Evolutionary conservation across 1,139 yeast genomes (phyloP).

Genomic region (Yamadazyma pseudoaaseri): DNA sequence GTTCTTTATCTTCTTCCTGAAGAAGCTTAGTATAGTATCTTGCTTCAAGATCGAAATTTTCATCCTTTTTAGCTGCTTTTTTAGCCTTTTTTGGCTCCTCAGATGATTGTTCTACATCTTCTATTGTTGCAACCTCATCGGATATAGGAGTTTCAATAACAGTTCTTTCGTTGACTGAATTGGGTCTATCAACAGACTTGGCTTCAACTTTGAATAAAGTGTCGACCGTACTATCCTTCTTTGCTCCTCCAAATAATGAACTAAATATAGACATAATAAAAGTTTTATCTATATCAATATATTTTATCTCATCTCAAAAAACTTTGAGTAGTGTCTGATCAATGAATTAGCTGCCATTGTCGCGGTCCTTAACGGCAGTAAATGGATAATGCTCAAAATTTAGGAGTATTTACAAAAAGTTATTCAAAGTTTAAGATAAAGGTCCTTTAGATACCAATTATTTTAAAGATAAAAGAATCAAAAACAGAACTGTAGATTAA

Average conservation of each 20-base stretch:
- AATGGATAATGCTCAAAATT: too few relatives aligned
- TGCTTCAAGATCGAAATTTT: slow-evolving; percentile 48
- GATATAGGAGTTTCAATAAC: background rate
- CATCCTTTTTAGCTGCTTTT: slow-evolving; percentile 26
- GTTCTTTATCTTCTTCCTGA: slow-evolving; percentile 17
- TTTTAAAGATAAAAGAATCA: too few relatives aligned
- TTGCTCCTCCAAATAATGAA: slow-evolving; percentile 28
- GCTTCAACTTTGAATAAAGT: slow-evolving; percentile 28
- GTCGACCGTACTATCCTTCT: slow-evolving; percentile 28
- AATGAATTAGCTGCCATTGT: too few relatives aligned
- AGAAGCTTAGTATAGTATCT: slow-evolving; percentile 44
- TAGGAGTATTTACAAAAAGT: too few relatives aligned
- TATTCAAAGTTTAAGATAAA: too few relatives aligned
- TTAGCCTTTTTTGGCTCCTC: slow-evolving; percentile 5
- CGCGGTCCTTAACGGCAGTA: too few relatives aligned
- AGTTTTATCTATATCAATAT: background rate
- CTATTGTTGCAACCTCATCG: slow-evolving; percentile 1
- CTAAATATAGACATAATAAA: slow-evolving; percentile 25
- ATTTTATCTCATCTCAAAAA: slow-evolving; percentile 11
- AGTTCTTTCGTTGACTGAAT: slow-evolving; percentile 5
- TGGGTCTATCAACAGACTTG: slow-evolving; percentile 9
- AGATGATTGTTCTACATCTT: slow-evolving; percentile 9
- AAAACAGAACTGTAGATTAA: too few relatives aligned
- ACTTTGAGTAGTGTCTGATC: too few relatives aligned
- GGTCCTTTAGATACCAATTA: too few relatives aligned